phyloP scores from a whole-genome alignment of 768 basidiomycete genomes.

The Boletus eberwhitei region DNA sequence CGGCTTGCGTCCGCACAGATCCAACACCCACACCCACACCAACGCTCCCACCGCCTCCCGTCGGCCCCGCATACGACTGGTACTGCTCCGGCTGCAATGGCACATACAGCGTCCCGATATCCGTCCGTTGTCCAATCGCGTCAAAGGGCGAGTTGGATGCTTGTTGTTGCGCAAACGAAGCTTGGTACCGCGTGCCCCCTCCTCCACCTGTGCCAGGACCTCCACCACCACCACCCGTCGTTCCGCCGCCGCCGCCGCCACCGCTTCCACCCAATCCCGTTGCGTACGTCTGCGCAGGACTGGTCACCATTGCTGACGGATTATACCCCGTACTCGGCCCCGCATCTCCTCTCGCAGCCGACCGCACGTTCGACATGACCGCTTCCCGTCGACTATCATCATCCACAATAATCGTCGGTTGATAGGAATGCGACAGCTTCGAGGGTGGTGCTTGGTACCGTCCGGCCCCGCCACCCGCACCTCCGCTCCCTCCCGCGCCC shows the following conservation, averaged over 20 bases:
- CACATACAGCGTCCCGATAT: slow-evolving; percentile 68
- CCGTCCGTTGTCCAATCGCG: slow-evolving; percentile 57
- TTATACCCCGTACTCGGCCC: slow-evolving; percentile 42
- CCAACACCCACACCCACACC: slow-evolving; percentile 15
- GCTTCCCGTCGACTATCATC: slow-evolving; percentile 72
- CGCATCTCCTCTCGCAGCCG: slow-evolving; percentile 53
- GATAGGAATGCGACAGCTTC: slow-evolving; percentile 32
- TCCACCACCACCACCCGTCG: background rate
- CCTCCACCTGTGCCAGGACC: slow-evolving; percentile 3
- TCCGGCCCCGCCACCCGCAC: slow-evolving; percentile 12
- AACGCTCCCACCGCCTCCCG: slow-evolving; percentile 30
- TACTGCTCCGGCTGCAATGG: slow-evolving; percentile 85
- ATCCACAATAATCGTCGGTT: slow-evolving; percentile 61
- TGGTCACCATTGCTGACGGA: slow-evolving; percentile 55
- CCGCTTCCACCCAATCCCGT: slow-evolving; percentile 25
- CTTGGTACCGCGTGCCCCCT: slow-evolving; percentile 49
- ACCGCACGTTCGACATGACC: slow-evolving; percentile 78
- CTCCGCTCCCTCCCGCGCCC: slow-evolving; percentile 31
- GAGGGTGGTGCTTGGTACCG: slow-evolving; percentile 47
- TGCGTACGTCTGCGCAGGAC: slow-evolving; percentile 72
- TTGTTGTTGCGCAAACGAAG: slow-evolving; percentile 50
- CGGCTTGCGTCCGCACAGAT: slow-evolving; percentile 42
- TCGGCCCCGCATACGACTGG: slow-evolving; percentile 44
- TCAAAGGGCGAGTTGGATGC: slow-evolving; percentile 48
- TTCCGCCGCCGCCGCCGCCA: background rate